Evolutionary conservation across 1,139 yeast species (phyloP).

Genomic region (Casaregolazyma lundiana): DNA sequence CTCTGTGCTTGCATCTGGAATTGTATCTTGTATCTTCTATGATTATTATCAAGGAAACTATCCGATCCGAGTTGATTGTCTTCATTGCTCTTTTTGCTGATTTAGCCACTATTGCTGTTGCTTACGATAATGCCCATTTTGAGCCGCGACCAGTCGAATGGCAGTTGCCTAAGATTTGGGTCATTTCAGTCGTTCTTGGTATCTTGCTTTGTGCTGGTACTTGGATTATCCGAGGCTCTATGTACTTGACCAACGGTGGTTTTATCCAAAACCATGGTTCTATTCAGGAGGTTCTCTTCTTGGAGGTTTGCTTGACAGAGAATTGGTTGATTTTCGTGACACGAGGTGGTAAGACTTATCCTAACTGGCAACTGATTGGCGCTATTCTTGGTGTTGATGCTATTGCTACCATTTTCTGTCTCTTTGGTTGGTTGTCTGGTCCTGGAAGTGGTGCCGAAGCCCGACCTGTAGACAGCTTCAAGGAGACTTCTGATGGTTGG

Average conservation of each 20-base stretch:
- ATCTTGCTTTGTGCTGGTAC: conserved; percentile 63
- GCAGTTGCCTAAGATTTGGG: conserved; percentile 88
- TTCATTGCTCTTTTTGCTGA: conserved; percentile 75
- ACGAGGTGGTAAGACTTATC: conserved; percentile 98
- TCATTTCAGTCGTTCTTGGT: conserved; percentile 67
- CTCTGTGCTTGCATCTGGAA: conserved; percentile 69
- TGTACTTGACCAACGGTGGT: conserved; percentile 86
- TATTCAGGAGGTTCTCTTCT: conserved; percentile 84
- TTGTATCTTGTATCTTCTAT: conserved; percentile 70
- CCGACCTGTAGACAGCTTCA: conserved; percentile 28
- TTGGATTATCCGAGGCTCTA: conserved; percentile 80
- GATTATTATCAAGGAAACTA: conserved; percentile 62
- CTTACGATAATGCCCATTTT: conserved; percentile 89
- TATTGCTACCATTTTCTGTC: conserved; percentile 83
- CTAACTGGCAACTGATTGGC: conserved; percentile 94
- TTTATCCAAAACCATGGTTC: conserved; percentile 93
- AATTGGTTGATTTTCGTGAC: conserved; percentile 95
- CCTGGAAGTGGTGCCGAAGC: conserved; percentile 28
- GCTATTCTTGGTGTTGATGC: conserved; percentile 86
- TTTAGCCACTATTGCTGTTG: conserved; percentile 73
- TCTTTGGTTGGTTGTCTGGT: conserved; percentile 94
- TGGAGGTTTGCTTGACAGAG: conserved; percentile 89
- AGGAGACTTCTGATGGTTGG: conserved; percentile 66
- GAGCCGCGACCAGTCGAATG: conserved; percentile 97
- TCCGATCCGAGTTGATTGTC: conserved; percentile 64